Evolutionary conservation across 2,329 filamentous ascomycete species (phyloP).

Genomic region (Claviceps spartinae): DNA sequence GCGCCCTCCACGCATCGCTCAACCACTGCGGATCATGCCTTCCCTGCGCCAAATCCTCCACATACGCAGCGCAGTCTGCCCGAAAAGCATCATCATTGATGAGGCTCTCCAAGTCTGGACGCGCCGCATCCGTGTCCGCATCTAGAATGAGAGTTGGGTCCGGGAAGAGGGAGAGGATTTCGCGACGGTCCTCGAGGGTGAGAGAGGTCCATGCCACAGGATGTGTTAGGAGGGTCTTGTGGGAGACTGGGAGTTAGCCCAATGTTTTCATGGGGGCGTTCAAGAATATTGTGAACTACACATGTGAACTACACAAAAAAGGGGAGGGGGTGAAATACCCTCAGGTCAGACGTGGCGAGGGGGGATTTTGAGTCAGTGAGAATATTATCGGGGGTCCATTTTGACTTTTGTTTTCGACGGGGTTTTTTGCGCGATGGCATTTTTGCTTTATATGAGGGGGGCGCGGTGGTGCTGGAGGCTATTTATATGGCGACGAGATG

Average conservation of each 20-base stretch:
- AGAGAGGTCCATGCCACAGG: conserved; percentile 26
- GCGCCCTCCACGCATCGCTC: conserved; percentile 35
- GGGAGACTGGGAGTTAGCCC: background rate
- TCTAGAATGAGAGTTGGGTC: conserved; percentile 24
- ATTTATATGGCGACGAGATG: no score
- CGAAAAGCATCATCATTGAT: conserved; percentile 35
- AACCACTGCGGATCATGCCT: conserved; percentile 41
- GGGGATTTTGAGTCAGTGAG: conserved; percentile 25
- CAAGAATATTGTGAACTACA: background rate
- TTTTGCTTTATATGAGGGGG: background rate
- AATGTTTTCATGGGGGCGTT: background rate
- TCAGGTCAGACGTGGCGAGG: conserved; percentile 23
- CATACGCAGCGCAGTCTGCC: conserved; percentile 31
- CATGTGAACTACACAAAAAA: no score
- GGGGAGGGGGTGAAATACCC: conserved; percentile 12
- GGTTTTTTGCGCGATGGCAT: conserved; percentile 1
- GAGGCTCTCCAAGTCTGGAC: conserved; percentile 28
- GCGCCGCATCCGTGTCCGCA: conserved; percentile 20
- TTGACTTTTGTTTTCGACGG: conserved; percentile 13
- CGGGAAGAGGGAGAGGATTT: conserved; percentile 26
- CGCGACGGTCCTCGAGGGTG: conserved; percentile 17
- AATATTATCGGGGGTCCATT: conserved; percentile 23
- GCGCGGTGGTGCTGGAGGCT: background rate
- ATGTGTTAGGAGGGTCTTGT: conserved; percentile 23
- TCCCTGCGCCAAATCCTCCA: conserved; percentile 31